Conservation (phyloP, 345 rosid genomes). For the Populus deltoides region DNA sequence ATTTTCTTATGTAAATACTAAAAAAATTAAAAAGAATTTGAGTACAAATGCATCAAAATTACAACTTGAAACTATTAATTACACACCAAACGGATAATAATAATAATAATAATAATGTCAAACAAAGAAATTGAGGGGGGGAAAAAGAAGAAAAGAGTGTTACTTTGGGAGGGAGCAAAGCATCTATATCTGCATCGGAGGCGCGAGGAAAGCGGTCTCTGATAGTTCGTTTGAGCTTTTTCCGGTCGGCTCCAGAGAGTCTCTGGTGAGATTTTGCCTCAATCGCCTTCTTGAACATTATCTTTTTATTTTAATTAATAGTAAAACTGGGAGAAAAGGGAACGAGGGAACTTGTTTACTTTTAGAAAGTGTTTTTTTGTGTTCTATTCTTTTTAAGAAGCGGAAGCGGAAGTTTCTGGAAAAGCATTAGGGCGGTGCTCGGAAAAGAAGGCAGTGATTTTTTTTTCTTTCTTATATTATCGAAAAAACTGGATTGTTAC, state of each 20-base stretch:
- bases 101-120: too few species aligned
- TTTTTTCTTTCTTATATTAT: too few species aligned
- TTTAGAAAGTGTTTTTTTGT: too few species aligned
- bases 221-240: conserved; percentile 73
- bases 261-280: conserved; percentile 91
- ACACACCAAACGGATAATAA: background rate
- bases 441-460: too few species aligned
- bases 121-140: background rate
- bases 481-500: too few species aligned
- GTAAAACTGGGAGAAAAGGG: too few species aligned
- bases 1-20: background rate
- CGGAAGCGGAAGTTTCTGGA: too few species aligned
- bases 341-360: too few species aligned
- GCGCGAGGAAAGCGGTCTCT: conserved; percentile 60
- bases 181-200: conserved; percentile 71
- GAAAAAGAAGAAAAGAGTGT: background rate
- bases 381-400: too few species aligned
- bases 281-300: conserved; percentile 88
- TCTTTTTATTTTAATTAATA: background rate
- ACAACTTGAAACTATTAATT: background rate
- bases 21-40: background rate
- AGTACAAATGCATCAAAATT: too few species aligned
- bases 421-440: too few species aligned
- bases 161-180: conserved; percentile 82
- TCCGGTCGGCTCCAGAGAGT: conserved; percentile 92